Conservation (phyloP, 306 rosid genomes). For the Gillenia trifoliata region DNA sequence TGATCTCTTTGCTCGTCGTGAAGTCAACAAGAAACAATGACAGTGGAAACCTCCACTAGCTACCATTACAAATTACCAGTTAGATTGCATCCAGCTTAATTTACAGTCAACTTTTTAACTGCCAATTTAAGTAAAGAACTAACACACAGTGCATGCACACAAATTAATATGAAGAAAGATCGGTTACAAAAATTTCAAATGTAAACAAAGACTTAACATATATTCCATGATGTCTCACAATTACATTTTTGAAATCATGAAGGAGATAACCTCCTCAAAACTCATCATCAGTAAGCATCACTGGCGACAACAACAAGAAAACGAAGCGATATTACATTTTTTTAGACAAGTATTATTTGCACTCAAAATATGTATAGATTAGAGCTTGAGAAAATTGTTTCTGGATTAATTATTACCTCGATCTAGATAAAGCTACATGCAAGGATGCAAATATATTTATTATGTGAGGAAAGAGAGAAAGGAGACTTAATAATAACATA, state of each 20-base stretch:
- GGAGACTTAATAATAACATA: neutral
- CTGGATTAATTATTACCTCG: neutral
- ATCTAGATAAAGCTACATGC: neutral
- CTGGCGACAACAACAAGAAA: neutral
- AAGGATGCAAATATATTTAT: neutral
- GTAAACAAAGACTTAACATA: neutral
- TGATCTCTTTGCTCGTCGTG: neutral
- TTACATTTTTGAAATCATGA: neutral
- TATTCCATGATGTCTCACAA: neutral
- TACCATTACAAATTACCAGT: neutral
- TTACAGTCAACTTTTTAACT: neutral
- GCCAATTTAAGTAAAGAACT: neutral
- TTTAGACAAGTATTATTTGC: neutral
- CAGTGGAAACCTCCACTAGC: neutral
- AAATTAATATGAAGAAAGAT: neutral
- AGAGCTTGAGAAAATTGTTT: neutral
- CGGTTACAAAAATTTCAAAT: neutral
- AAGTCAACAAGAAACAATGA: neutral
- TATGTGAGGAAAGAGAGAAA: neutral
- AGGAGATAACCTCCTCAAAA: neutral
- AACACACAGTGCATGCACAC: neutral
- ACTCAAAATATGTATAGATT: neutral
- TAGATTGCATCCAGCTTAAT: neutral
- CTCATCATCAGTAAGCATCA: neutral
- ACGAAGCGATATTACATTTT: neutral